Evolutionary conservation across 257 asterid genomes (phyloP), one percentile per base, ranked within the genome.

Genomic region (Solanum appendiculatum): DNA sequence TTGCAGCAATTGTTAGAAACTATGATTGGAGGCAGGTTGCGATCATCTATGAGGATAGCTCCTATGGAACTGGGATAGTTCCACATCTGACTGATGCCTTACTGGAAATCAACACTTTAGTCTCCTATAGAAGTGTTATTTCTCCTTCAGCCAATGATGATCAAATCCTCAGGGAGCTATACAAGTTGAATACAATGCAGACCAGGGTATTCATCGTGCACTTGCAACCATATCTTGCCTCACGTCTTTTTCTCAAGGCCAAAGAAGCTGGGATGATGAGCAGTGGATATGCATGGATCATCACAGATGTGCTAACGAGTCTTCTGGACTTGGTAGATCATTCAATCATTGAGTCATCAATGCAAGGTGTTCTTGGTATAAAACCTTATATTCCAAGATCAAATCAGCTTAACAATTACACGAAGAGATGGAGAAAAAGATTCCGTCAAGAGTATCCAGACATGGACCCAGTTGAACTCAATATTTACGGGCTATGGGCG

Each of bases 361-460:
- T 93, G 93, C 94, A 92, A 72, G 96, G 96, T 58, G 93, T 91
- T 14, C 15, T 93, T 3, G 96, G 96, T 7, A 82, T 93, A 90
- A 92, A 86, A 89, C 91, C 92, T 69, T 64, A 89, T 33, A 36
- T 91, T 84, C 96, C 91, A 23, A 74, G 86, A 81, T 87, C 94
- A n/a, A 63, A 10, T 14, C 78, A 88, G 83, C 82, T 89, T 2
- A 27, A 60, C 0, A 85, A 51, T 40, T 93, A 91, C 81, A 83
- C 80, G 0, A 83, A 25, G 80, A 91, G 92, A 87, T 93, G 92
- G 92, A 88, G 88, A 39, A 89, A 75, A 82, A 89, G 89, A 86
- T 92, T 92, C 86, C 91, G 64, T 31, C 74, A 82, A 77, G 91
- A 91, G 81, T 89, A 92, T 86, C 93, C 93, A 3, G 89, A 91